Evolutionary conservation across 257 asterid genomes (phyloP), one percentile per base, ranked within the genome.

Genomic region (Solanum lignicaule): DNA sequence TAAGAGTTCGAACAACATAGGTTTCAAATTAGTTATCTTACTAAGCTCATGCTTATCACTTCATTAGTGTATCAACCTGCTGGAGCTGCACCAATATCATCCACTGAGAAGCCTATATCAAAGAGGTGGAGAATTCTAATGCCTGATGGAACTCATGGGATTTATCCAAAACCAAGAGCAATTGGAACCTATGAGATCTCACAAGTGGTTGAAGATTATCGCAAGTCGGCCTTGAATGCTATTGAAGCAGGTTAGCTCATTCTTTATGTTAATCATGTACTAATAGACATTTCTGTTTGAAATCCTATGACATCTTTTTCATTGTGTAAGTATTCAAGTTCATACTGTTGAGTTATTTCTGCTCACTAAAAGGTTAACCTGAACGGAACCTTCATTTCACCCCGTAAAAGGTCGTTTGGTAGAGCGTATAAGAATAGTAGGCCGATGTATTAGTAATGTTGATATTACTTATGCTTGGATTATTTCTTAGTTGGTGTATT

Each of bases 51-150:
- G n/a, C 32, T 27, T 46, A 46, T 81, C 18, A 48, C 35, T 60
- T 83, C 89, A 85, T 88, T 94, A 95, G 98, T 86, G 68, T 97
- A 94, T 88, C 98, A 95, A 90, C 98, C 98, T 29, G 92, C 90
- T 88, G 98, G 98, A 41, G 86, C 86, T 75, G 92, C 95, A 7
- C 98, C 99, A 33, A 83, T 91, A 69, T 95, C 99, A 10, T 92
- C 99, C n/a, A 97, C 98, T 0, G 95, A 94, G 32, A 95, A 91
- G 90, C 98, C 98, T 21, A 92, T 97, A 86, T 97, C 99, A n/a
- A 97, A 94, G 90, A 92, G 96, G 84, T 97, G 98, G 98, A 93
- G 98, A 89, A 96, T 97, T 81, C 91, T 97, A 18, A 85, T 97
- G 91, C 98, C 99, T 4, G 94, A 95, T 91, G 99, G 94, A 39